A percentile compares a stretch with the other conserved stretches of the same genome.
These are phyloP conservation scores for Flueggea neowawraea DNA, from an alignment of 441 rosid genomes.

Conservation along the genomic window DNA sequence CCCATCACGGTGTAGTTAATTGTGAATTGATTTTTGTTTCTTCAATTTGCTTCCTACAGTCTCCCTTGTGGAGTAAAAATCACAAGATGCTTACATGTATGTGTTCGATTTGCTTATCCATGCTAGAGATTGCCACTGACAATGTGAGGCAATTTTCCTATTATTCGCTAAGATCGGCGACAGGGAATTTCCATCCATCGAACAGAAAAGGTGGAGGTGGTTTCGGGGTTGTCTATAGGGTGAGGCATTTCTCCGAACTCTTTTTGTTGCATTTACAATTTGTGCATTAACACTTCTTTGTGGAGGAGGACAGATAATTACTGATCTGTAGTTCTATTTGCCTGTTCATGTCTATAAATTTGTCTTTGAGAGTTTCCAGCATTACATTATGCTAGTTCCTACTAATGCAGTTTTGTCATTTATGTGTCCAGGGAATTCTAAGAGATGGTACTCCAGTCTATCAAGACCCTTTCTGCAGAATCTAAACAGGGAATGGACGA, in stretches of 20 bases:
- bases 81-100: slow-evolving; percentile 16
- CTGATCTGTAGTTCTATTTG: background rate
- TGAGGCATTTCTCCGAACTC: slow-evolving; percentile 25
- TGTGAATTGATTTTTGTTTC: background rate
- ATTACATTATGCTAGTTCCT: background rate
- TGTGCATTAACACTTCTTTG: background rate
- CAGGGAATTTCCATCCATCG: slow-evolving; percentile 70
- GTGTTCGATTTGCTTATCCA: slow-evolving; percentile 13
- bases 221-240: slow-evolving; percentile 89
- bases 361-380: background rate
- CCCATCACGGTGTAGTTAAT: background rate
- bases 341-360: too few species aligned
- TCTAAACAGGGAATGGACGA: slow-evolving; percentile 63
- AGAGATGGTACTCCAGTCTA: slow-evolving; percentile 55
- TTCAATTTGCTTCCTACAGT: background rate
- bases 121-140: slow-evolving; percentile 58
- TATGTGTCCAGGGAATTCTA: slow-evolving; percentile 47
- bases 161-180: slow-evolving; percentile 78
- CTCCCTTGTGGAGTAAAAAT: background rate
- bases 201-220: slow-evolving; percentile 87
- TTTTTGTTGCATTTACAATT: background rate
- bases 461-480: slow-evolving; percentile 61
- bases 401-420: background rate
- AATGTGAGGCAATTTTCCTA: slow-evolving; percentile 70
- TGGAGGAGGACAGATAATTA: background rate